phyloP scores from a whole-genome alignment of 345 rosid genomes.

The Turritis glabra region DNA sequence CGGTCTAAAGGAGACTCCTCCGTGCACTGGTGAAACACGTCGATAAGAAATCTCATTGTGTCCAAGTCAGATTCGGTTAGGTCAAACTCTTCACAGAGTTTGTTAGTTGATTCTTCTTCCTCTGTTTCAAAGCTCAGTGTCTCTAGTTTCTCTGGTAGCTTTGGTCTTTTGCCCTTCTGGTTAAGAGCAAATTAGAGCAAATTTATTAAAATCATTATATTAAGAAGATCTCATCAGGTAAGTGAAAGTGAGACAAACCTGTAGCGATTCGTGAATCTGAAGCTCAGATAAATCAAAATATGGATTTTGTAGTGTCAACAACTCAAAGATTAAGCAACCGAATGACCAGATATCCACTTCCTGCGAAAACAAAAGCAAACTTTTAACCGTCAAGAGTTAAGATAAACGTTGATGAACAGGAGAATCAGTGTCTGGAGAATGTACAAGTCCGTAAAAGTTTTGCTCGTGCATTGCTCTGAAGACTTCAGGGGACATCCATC shows the following conservation, averaged over 20 bases:
- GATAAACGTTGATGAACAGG: not conserved
- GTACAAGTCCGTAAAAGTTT: conserved; percentile 72
- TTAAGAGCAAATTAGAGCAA: conserved; percentile 5
- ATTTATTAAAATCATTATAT: conserved; percentile 1
- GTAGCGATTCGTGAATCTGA: conserved; percentile 69
- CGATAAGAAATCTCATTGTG: conserved; percentile 64
- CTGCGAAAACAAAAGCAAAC: conserved; percentile 48
- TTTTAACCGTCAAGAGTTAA: conserved; percentile 9
- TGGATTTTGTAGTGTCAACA: conserved; percentile 83
- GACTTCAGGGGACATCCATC: conserved; percentile 99
- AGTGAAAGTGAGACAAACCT: conserved; percentile 47
- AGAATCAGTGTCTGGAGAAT: conserved; percentile 9
- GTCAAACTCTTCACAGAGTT: conserved; percentile 39
- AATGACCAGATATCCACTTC: conserved; percentile 98
- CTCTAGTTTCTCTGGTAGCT: conserved; percentile 60
- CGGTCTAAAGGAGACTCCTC: conserved; percentile 69
- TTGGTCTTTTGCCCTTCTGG: conserved; percentile 84
- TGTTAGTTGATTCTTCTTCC: conserved; percentile 33
- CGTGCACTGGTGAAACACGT: conserved; percentile 68
- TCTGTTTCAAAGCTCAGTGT: conserved; percentile 41
- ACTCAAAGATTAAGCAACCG: conserved; percentile 82
- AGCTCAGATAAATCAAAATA: conserved; percentile 58
- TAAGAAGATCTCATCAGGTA: not conserved
- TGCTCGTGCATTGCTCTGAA: conserved; percentile 67
- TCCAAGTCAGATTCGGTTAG: conserved; percentile 49